These are phyloP conservation scores for Hyaloscypha hepaticicola DNA, from an alignment of 495 filamentous ascomycete species.

Conservation along the genomic window DNA sequence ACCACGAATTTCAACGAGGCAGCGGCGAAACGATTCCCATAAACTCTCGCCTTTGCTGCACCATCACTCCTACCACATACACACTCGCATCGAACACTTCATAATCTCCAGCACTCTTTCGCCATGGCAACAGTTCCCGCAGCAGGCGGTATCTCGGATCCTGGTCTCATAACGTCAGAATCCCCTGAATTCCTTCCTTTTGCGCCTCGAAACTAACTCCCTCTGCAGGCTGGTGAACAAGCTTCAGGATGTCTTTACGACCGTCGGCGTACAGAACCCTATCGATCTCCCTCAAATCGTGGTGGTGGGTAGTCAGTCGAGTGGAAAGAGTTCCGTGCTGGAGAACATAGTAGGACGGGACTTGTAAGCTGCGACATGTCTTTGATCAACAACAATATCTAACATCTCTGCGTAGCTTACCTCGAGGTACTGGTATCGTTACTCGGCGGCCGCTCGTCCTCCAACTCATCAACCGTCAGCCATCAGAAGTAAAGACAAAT, in stretches of 20 bases:
- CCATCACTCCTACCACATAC: not conserved
- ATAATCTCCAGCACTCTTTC: constrained; percentile 3
- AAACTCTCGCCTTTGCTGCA: constrained; percentile 6
- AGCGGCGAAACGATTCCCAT: constrained; percentile 14
- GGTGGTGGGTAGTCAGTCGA: constrained; percentile 98
- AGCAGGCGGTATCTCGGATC: constrained; percentile 56
- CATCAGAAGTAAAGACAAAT: constrained; percentile 59
- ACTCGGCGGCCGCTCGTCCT: constrained; percentile 94
- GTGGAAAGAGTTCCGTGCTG: constrained; percentile 99
- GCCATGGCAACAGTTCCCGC: constrained; percentile 33
- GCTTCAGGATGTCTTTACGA: constrained; percentile 98
- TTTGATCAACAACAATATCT: constrained; percentile 13
- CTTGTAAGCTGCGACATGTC: constrained; percentile 65
- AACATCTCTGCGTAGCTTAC: constrained; percentile 60
- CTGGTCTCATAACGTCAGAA: constrained; percentile 56
- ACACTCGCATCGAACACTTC: not conserved
- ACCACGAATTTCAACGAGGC: constrained; percentile 11
- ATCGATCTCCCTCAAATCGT: constrained; percentile 99
- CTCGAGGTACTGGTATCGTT: constrained; percentile 96
- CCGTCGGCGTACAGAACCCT: constrained; percentile 97
- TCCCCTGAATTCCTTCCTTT: constrained; percentile 25
- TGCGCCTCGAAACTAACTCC: constrained; percentile 30
- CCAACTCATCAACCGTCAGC: constrained; percentile 90
- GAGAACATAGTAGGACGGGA: constrained; percentile 99
- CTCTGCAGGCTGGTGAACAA: constrained; percentile 88